phyloP scores from a whole-genome alignment of 2,329 filamentous ascomycete genomes.

The Stemphylium lycopersici region DNA sequence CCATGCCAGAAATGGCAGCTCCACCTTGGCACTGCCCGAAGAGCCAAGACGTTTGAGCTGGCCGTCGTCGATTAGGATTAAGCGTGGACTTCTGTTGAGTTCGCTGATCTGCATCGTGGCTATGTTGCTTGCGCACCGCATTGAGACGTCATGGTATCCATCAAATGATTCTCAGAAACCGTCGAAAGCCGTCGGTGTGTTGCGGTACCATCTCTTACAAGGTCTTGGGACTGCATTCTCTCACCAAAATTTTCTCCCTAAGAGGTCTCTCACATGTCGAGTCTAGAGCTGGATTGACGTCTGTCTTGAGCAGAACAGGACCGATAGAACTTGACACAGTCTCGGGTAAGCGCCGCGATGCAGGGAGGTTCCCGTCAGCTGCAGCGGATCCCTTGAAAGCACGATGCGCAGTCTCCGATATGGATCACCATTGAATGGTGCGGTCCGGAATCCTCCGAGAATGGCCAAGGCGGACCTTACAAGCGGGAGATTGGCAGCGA shows the following conservation, averaged over 20 bases:
- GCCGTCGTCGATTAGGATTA: constrained; percentile 15
- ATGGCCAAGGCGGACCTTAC: constrained; percentile 18
- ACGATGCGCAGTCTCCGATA: constrained; percentile 10
- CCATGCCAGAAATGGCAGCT: constrained; percentile 18
- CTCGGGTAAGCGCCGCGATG: constrained; percentile 13
- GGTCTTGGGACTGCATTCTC: not conserved
- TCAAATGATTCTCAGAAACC: too few relatives aligned
- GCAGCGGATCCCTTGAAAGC: constrained; percentile 1
- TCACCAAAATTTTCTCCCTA: not conserved
- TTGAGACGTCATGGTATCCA: not conserved
- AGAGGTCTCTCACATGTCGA: constrained; percentile 3
- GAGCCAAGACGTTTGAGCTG: constrained; percentile 34
- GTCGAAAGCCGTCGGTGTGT: not conserved
- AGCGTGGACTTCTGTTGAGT: constrained; percentile 12
- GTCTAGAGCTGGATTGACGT: not conserved
- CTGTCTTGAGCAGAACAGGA: constrained; percentile 1
- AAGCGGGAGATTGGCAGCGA: constrained; percentile 26
- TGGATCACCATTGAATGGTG: constrained; percentile 12
- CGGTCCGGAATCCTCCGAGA: constrained; percentile 24
- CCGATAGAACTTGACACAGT: constrained; percentile 6
- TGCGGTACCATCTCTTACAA: not conserved
- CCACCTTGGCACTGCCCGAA: constrained; percentile 30
- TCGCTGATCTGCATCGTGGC: constrained; percentile 10
- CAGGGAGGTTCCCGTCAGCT: constrained; percentile 15
- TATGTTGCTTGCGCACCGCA: constrained; percentile 9